Evolutionary conservation across 306 rosid genomes (phyloP).

Genomic region (Ziziphus jujuba): DNA sequence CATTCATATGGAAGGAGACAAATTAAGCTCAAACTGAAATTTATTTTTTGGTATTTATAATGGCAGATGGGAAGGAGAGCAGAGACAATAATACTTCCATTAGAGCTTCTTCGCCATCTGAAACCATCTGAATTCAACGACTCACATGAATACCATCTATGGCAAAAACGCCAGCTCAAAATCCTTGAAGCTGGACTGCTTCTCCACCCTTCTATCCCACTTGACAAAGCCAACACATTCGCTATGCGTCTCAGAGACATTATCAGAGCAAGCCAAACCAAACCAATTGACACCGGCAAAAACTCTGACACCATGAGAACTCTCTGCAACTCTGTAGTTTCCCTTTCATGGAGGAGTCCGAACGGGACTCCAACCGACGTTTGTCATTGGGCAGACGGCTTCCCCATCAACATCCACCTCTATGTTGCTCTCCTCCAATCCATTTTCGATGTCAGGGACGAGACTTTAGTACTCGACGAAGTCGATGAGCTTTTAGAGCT

Average conservation of each 20-base stretch:
- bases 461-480: slow-evolving; percentile 83
- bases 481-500: slow-evolving; percentile 89
- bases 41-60: too few species aligned
- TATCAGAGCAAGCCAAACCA: slow-evolving; percentile 37
- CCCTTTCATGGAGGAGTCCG: slow-evolving; percentile 80
- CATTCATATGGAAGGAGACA: too few species aligned
- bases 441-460: slow-evolving; percentile 75
- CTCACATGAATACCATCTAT: slow-evolving; percentile 68
- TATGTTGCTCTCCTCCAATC: slow-evolving; percentile 73
- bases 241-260: slow-evolving; percentile 73
- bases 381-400: slow-evolving; percentile 98
- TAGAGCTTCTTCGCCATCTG: slow-evolving; percentile 80
- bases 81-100: slow-evolving; percentile 91
- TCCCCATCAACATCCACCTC: slow-evolving; percentile 71
- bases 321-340: slow-evolving; percentile 81
- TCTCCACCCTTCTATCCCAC: slow-evolving; percentile 59
- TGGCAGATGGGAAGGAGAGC: slow-evolving; percentile 77
- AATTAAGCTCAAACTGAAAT: too few species aligned
- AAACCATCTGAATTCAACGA: slow-evolving; percentile 87
- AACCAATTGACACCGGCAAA: slow-evolving; percentile 64
- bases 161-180: slow-evolving; percentile 90
- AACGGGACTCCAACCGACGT: slow-evolving; percentile 77
- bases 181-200: slow-evolving; percentile 77
- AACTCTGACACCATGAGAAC: slow-evolving; percentile 88
- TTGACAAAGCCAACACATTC: slow-evolving; percentile 58